Evolutionary conservation across 352 stramenopile genomes (phyloP), one percentile per base, ranked within the genome.

Genomic region (Phytophthora uliginosa): DNA sequence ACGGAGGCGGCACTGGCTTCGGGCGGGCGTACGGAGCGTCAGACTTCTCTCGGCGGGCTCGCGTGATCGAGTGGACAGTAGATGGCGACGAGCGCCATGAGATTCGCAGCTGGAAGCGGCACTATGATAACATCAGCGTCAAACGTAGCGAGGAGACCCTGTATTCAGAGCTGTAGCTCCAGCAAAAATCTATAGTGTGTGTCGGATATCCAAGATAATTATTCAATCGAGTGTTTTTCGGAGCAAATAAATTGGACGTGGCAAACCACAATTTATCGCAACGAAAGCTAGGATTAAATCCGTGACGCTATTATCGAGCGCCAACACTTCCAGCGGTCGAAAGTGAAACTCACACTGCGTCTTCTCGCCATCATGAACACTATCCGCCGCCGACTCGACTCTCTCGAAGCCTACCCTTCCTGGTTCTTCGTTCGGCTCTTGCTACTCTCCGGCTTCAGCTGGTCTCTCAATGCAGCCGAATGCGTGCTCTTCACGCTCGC

Each of bases 51-150:
- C 78, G 82, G 4, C 74, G 84, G 18, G 82, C 84, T 20, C 74
- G 82, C 4, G 75, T 92, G 45, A 86, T 92, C 33, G 69, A 92
- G 63, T 92, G 84, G 82, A 78, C 53, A 18, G 56, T 86, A n/a
- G 69, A 85, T 58, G 64, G 34, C 28, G 40, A 73, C 17, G 74
- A 86, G 28, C 76, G 69, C 2, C 69, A 83, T 38, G 70, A 78
- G 48, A 84, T 88, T 51, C 60, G 76, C 47, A 88, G 78, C 60
- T 85, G 76, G 76, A 84, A 85, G 60, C 66, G 77, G 28, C 48
- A 79, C 65, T 85, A 64, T 47, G 69, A 79, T 64, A 69, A 83
- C 38, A 61, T 74, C 9, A 74, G 38, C 40, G 38, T 59, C 31
- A 26, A 64, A 6, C 72, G 47, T 18, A 78, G 60, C 50, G 34